A percentile compares a stretch with the other conserved stretches of the same genome.
Evolutionary conservation across 23 red algal species (phyloP).

Genomic region (Gracilaria domingensis): DNA sequence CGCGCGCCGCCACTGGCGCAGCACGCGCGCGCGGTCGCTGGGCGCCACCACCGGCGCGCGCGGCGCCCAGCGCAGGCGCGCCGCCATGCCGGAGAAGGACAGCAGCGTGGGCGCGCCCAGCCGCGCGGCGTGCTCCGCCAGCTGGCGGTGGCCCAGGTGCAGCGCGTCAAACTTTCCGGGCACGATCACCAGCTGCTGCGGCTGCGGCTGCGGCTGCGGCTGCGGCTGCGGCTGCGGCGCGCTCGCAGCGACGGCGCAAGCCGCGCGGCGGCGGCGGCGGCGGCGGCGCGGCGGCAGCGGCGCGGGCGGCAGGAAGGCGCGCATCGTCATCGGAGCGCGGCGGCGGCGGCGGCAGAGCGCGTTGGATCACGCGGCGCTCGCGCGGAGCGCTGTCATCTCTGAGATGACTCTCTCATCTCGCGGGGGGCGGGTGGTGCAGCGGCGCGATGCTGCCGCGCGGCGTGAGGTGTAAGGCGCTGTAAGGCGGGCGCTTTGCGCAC

Average conservation of each 20-base stretch:
- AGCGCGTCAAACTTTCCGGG: conserved; percentile 94
- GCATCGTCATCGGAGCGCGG: neutral
- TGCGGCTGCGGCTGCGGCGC: neutral
- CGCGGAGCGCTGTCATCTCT: no score
- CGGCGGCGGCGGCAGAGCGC: neutral
- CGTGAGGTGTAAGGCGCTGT: no score
- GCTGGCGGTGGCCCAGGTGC: conserved; percentile 84
- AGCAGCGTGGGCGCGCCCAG: conserved; percentile 60
- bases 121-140: conserved; percentile 57
- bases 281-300: conserved; percentile 7
- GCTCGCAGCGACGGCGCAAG: neutral
- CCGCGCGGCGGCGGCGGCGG: neutral
- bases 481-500: neutral
- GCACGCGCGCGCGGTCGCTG: conserved; percentile 47
- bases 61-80: conserved; percentile 49
- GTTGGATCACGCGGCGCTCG: no score
- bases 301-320: neutral
- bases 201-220: neutral
- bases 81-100: conserved; percentile 71
- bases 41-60: conserved; percentile 56
- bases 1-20: conserved; percentile 30
- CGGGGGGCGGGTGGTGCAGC: no score
- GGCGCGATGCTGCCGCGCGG: no score
- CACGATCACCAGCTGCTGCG: conserved; percentile 34
- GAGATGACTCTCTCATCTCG: no score